Conservation (phyloP, 1,284 basidiomycete species). For the Leccinum huronense region DNA sequence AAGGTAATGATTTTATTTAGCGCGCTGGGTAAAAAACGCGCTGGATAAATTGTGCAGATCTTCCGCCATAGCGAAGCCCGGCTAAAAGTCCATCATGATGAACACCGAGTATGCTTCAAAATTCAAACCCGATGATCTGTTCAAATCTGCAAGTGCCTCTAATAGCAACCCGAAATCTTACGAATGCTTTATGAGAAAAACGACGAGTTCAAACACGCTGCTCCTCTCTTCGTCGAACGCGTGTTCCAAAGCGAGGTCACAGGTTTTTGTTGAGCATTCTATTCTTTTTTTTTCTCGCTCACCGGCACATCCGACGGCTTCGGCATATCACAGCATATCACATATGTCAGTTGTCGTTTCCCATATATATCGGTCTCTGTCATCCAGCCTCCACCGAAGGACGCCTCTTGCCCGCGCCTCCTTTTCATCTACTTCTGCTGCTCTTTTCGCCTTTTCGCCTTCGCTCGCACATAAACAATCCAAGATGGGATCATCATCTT, state of each 20-base stretch:
- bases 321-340: background rate
- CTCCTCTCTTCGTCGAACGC: background rate
- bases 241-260: background rate
- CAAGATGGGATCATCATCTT: conserved; percentile 13
- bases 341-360: conserved; percentile 11
- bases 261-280: background rate
- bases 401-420: conserved; percentile 2
- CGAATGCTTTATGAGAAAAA: background rate
- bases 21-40: no score
- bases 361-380: conserved; percentile 30
- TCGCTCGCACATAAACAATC: conserved; percentile 12
- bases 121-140: background rate
- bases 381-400: conserved; percentile 9
- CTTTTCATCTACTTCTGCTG: conserved; percentile 3
- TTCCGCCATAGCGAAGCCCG: no score
- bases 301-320: background rate
- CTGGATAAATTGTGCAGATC: no score
- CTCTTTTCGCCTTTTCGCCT: background rate
- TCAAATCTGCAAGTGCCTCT: background rate
- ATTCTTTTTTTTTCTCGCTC: conserved; percentile 3
- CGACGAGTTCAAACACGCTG: background rate
- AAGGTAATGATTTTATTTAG: no score
- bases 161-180: background rate
- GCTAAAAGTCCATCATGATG: no score
- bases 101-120: background rate